phyloP scores from a whole-genome alignment of 2,329 filamentous ascomycete genomes.

The Sarocladiaceae sp. region DNA sequence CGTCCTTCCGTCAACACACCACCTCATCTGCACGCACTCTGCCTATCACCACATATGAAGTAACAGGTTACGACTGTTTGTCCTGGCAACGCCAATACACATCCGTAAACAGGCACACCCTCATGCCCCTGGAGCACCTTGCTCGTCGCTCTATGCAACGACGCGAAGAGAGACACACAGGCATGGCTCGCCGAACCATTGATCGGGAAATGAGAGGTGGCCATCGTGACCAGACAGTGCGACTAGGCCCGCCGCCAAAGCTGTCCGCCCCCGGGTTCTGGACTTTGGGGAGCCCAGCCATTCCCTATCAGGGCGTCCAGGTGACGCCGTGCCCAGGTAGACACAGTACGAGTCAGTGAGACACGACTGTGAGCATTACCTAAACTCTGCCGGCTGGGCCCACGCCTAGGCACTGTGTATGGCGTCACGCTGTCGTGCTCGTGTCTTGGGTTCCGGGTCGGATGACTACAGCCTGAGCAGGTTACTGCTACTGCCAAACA shows the following conservation, averaged over 20 bases:
- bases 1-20: neutral
- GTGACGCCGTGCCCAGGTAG: constrained; percentile 1
- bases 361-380: constrained; percentile 3
- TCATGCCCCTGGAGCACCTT: no score
- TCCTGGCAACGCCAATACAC: constrained; percentile 3
- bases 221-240: constrained; percentile 12
- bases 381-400: neutral
- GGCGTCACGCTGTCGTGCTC: neutral
- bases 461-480: neutral
- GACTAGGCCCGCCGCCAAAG: constrained; percentile 7
- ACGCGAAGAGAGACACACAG: constrained; percentile 3
- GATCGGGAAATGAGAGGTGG: constrained; percentile 12
- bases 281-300: neutral
- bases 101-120: neutral
- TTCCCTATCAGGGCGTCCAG: constrained; percentile 3
- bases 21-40: constrained; percentile 1
- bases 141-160: no score
- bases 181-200: neutral
- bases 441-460: neutral
- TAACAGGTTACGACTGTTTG: neutral
- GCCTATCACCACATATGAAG: neutral
- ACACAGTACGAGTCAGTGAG: constrained; percentile 4
- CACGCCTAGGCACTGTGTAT: neutral
- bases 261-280: no score
- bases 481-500: neutral